Conservation (phyloP, 2,329 filamentous ascomycete species). For the Xylaria sp. region DNA sequence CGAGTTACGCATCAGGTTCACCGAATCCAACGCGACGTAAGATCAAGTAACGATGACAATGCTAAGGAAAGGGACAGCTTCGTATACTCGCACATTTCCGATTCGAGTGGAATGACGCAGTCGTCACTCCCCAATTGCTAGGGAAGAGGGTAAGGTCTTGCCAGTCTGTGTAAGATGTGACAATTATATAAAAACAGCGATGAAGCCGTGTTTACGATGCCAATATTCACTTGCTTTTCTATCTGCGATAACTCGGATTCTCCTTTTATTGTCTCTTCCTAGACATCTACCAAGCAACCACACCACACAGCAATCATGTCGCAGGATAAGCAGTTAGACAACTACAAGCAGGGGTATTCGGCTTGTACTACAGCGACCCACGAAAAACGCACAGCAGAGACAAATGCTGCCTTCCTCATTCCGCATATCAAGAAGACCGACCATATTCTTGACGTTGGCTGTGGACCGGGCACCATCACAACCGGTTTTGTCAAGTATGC, state of each 20-base stretch:
- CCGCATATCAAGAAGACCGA: constrained; percentile 54
- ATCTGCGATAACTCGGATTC: not conserved
- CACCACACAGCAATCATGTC: constrained; percentile 16
- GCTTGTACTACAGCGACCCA: constrained; percentile 53
- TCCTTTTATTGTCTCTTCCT: not conserved
- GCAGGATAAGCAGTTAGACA: constrained; percentile 12
- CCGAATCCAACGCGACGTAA: not conserved
- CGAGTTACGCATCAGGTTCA: not conserved
- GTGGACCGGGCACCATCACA: constrained; percentile 62
- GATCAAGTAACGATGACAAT: not conserved
- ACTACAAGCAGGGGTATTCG: constrained; percentile 56
- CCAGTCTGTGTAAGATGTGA: not conserved
- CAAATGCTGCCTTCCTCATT: constrained; percentile 57
- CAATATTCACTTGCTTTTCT: not conserved
- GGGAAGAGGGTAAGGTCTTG: not conserved
- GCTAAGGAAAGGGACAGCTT: not conserved
- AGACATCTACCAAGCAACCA: too few relatives aligned
- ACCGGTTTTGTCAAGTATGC: constrained; percentile 55
- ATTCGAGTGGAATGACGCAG: not conserved
- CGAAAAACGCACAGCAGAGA: constrained; percentile 56
- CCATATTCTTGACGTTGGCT: constrained; percentile 60
- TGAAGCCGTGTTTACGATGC: not conserved
- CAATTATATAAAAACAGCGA: constrained; percentile 1
- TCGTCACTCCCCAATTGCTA: not conserved
- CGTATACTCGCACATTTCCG: constrained; percentile 12